Evolutionary conservation across 176 grass and related monocot genomes (phyloP), one percentile per base, ranked within the genome.

Genomic region (Rhynchospora tenuis): DNA sequence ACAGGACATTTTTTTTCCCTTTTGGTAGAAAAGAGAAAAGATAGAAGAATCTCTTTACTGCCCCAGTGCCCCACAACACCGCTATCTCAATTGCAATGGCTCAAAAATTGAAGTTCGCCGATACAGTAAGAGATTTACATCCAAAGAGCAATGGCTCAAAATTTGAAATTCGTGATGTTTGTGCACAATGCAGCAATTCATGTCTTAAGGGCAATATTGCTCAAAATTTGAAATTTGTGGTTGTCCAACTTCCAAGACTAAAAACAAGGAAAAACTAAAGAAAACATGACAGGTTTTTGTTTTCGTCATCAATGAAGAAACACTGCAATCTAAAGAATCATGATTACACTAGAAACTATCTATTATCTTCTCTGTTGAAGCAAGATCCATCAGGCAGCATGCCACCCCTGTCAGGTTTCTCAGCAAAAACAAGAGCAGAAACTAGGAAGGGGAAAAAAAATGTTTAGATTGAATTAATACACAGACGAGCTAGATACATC

Each of bases 401-500:
- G 33, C 33, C 33, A 38, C 9, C 73, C 1, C 0, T 19, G 73
- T 24, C 15, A 10, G 19, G 10, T 81, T 64, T 68, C 8, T 27
- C 12, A 65, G 61, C 17, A 38, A 58, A 74, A 79, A 64, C 45
- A 81, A 44, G 28, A 81, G 3, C 61, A 50, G 11, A 54, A 38
- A 38, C 33, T 38, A 38, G 47, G 11, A 7, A 23, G 50, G 28
- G 60, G 47, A 82, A 50, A 33, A n/a, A 38, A 67, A 65, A 68
- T 48, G 68, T 67, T 68, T 82, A 54, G 42, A 81, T 22, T 65
- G 20, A 82, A 82, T 82, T 65, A 82, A 82, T 52, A 82, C 60
- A 67, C 16, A 19, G 29, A 82, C 38, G 47, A 82, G 13, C 31
- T 68, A 65, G 19, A 80, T 26, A 82, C 47, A 44, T 82, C 33